Evolutionary conservation across 345 rosid species (phyloP).

Genomic region (Corchorus capsularis): DNA sequence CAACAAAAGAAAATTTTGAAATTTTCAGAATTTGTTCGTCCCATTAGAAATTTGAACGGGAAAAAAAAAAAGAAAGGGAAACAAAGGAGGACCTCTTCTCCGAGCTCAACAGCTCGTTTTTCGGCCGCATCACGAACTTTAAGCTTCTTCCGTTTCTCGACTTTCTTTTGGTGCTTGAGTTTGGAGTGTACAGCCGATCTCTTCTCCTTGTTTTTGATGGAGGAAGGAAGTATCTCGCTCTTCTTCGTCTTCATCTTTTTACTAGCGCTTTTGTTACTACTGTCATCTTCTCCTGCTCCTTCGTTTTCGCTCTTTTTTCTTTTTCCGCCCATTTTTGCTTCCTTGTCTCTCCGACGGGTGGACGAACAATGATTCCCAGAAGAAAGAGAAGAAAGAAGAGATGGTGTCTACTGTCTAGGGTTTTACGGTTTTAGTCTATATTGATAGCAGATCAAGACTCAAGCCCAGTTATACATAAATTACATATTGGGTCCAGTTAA

Average conservation of each 20-base stretch:
- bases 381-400: too few species aligned
- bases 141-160: conserved; percentile 84
- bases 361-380: too few species aligned
- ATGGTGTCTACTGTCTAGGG: not conserved
- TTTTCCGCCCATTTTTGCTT: conserved; percentile 46
- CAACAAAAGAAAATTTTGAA: not conserved
- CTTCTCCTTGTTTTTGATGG: conserved; percentile 93
- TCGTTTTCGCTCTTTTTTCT: conserved; percentile 29
- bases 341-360: not conserved
- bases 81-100: conserved; percentile 66
- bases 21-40: not conserved
- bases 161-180: conserved; percentile 77
- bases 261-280: conserved; percentile 9
- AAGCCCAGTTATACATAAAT: too few species aligned
- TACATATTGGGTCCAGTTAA: not conserved
- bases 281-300: conserved; percentile 28
- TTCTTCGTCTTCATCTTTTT: conserved; percentile 39
- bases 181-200: conserved; percentile 78
- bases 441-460: too few species aligned
- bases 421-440: not conserved
- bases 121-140: conserved; percentile 78
- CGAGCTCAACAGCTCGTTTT: conserved; percentile 84
- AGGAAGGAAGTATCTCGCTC: conserved; percentile 70
- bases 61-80: not conserved
- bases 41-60: not conserved